Evolutionary conservation across 2,329 filamentous ascomycete genomes (phyloP).

Genomic region (Fonsecaea multimorphosa): DNA sequence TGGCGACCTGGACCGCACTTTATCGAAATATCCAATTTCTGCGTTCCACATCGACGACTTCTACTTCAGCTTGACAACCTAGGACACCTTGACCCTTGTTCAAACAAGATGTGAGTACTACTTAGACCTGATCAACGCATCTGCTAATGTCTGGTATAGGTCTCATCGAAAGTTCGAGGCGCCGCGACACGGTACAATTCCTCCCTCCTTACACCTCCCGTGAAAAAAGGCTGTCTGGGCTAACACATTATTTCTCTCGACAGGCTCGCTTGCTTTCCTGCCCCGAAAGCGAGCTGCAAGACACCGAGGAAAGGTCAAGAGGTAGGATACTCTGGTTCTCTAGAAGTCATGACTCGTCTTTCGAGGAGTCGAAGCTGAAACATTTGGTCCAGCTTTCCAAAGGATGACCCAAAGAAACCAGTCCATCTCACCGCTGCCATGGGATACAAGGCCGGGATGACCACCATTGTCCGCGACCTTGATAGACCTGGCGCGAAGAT

Average conservation of each 20-base stretch:
- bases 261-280: constrained; percentile 78
- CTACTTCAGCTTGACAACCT: constrained; percentile 20
- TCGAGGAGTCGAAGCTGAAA: constrained; percentile 39
- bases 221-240: constrained; percentile 16
- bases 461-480: constrained; percentile 98
- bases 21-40: constrained; percentile 16
- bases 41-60: constrained; percentile 3
- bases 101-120: constrained; percentile 29
- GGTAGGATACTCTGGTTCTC: constrained; percentile 61
- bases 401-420: constrained; percentile 99
- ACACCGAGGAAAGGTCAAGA: constrained; percentile 98
- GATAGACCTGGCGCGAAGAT: constrained; percentile 99
- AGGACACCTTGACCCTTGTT: constrained; percentile 19
- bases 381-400: constrained; percentile 78
- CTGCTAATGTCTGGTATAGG: constrained; percentile 42
- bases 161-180: constrained; percentile 77
- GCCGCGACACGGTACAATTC: constrained; percentile 82
- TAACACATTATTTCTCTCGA: constrained; percentile 41
- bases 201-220: constrained; percentile 7
- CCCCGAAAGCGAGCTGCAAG: constrained; percentile 91
- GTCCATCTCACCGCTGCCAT: constrained; percentile 97
- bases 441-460: constrained; percentile 99
- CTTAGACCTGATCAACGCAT: not conserved
- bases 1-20: constrained; percentile 4
- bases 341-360: constrained; percentile 39